These are phyloP conservation scores for Pyrus bretschneideri DNA, from an alignment of 306 rosid genomes.

Conservation along the genomic window DNA sequence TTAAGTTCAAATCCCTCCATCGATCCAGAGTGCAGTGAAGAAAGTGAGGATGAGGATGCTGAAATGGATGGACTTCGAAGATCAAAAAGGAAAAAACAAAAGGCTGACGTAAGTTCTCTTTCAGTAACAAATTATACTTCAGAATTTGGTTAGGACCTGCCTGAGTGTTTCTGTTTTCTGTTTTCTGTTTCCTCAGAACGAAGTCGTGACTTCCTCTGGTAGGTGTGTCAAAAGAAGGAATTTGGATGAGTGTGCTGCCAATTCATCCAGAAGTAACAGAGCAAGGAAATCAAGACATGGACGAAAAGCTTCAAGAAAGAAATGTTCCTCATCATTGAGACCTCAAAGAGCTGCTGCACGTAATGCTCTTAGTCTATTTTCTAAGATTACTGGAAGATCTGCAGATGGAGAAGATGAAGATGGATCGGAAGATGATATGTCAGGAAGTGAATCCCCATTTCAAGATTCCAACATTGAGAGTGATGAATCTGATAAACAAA, in stretches of 20 bases:
- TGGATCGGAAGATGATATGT: slow-evolving; percentile 51
- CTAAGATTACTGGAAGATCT: slow-evolving; percentile 71
- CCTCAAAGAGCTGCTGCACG: slow-evolving; percentile 97
- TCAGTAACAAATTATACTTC: neutral
- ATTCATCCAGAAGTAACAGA: slow-evolving; percentile 35
- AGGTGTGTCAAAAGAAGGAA: slow-evolving; percentile 92
- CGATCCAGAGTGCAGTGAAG: slow-evolving; percentile 66
- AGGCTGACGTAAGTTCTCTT: slow-evolving; percentile 63
- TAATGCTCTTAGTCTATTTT: slow-evolving; percentile 75
- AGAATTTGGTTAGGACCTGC: neutral
- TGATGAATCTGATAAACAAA: slow-evolving; percentile 64
- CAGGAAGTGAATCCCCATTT: slow-evolving; percentile 73
- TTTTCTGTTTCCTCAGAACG: slow-evolving; percentile 48
- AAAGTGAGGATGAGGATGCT: slow-evolving; percentile 61
- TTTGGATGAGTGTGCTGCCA: slow-evolving; percentile 72
- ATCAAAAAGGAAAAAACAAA: slow-evolving; percentile 77
- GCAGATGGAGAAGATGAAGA: slow-evolving; percentile 79
- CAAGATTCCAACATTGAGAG: slow-evolving; percentile 65
- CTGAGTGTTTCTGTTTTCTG: slow-evolving; percentile 15
- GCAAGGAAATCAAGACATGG: slow-evolving; percentile 54
- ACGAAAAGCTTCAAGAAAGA: slow-evolving; percentile 50
- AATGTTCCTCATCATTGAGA: slow-evolving; percentile 61
- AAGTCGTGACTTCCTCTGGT: slow-evolving; percentile 89
- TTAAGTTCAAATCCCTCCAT: slow-evolving; percentile 59
- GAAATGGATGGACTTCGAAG: slow-evolving; percentile 55